Percentiles rank a stretch among this genome's conserved stretches.
Evolutionary conservation across 495 filamentous ascomycete species (phyloP).

Genomic region (Friedmanniomyces simplex): DNA sequence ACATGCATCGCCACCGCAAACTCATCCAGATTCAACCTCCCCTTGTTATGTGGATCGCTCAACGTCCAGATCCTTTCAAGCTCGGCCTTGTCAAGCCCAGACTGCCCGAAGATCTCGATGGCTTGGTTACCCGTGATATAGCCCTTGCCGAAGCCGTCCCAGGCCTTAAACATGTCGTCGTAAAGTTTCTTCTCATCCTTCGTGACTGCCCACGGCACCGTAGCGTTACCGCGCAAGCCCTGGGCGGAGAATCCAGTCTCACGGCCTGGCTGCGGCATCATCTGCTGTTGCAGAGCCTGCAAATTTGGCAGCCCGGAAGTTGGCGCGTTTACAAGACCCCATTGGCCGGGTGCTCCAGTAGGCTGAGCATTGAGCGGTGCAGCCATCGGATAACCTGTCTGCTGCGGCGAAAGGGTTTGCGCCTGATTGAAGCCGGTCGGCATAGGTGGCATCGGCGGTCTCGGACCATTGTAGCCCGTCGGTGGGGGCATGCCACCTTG

Average conservation of each 20-base stretch:
- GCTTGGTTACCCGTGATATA: slow-evolving; percentile 88
- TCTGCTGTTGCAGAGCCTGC: slow-evolving; percentile 82
- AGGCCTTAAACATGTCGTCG: slow-evolving; percentile 88
- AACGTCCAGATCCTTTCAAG: slow-evolving; percentile 92
- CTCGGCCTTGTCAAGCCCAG: slow-evolving; percentile 79
- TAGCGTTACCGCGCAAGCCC: slow-evolving; percentile 84
- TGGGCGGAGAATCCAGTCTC: slow-evolving; percentile 85
- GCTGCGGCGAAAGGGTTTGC: slow-evolving; percentile 48
- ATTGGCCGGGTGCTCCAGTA: slow-evolving; percentile 93
- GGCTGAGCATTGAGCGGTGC: slow-evolving; percentile 78
- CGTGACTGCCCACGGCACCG: slow-evolving; percentile 96
- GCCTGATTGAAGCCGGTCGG: slow-evolving; percentile 56
- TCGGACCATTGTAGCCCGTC: slow-evolving; percentile 59
- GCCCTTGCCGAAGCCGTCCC: slow-evolving; percentile 92
- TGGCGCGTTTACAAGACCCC: slow-evolving; percentile 94
- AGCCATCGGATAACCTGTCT: slow-evolving; percentile 39
- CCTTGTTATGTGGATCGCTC: slow-evolving; percentile 85
- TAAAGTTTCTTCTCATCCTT: slow-evolving; percentile 98
- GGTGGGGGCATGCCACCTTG: slow-evolving; percentile 41
- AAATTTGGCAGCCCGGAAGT: slow-evolving; percentile 85
- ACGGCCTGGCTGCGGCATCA: slow-evolving; percentile 95
- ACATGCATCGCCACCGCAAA: slow-evolving; percentile 99
- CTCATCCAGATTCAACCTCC: slow-evolving; percentile 90
- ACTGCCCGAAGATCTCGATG: slow-evolving; percentile 96
- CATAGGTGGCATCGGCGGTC: slow-evolving; percentile 92